Evolutionary conservation across 2,329 filamentous ascomycete genomes (phyloP), one percentile per base, ranked within the genome.

Genomic region (Aspergillus chevalieri): DNA sequence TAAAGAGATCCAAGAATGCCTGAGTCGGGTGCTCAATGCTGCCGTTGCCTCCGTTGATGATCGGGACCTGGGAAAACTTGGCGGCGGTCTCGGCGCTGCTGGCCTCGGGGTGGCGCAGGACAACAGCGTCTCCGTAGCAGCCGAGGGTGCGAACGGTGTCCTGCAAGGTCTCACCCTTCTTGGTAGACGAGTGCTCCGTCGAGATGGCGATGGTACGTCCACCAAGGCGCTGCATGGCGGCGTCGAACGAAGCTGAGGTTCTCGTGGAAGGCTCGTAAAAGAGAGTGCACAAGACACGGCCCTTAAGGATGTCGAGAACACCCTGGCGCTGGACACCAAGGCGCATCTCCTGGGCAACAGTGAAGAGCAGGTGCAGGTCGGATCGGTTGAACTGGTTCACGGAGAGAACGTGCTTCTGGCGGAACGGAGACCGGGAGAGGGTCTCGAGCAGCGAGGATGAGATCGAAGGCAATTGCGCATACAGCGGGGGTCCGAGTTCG

Each of bases 181-280:
- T 82, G 3, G 91, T 91, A 12, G 89, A 95, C 2, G 92, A 96
- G 59, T 88, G 83, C 5, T 84, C 81, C 2, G 92, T 94, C 38
- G 89, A 78, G 64, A 97, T 85, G 47, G 85, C 79, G 47, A 98
- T 80, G 3, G 87, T 92, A 44, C 89, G 82, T 44, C 93, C 93
- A 59, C 93, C 93, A 4, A 98, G 85, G 47, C 94, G 87, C 78
- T 98, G 94, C 93, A 98, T 98, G 39, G 93, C 93, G 49, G 92
- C 88, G 66, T 98, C 93, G 62, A 98, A 98, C 3, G 93, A 98
- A 34, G 88, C 84, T 10, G 92, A 96, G 4, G 93, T 98, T 48
- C 93, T 83, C 2, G 93, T 98, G 0, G 92, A 97, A 2, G 93
- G 93, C 78, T 98, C 93, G 71, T 91, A 98, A 80, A 98, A 98